phyloP scores from a whole-genome alignment of 2,329 filamentous ascomycete species.

The Phyllosticta citrichinensis region DNA sequence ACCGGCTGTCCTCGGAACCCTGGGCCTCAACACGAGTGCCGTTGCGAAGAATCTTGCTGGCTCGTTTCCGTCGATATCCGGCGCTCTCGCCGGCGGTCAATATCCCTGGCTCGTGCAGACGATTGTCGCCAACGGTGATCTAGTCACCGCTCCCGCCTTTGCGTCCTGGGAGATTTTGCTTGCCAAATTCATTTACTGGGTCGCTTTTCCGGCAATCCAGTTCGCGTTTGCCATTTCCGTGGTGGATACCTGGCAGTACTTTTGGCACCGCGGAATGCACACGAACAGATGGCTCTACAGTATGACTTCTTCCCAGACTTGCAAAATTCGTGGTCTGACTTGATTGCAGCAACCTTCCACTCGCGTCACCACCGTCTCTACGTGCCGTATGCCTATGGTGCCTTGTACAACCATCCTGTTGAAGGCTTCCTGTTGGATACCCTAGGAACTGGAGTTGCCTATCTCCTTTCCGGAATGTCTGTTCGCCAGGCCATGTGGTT shows the following conservation, averaged over 20 bases:
- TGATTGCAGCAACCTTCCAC: constrained; percentile 64
- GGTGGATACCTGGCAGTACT: constrained; percentile 97
- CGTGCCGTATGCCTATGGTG: constrained; percentile 93
- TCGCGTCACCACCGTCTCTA: constrained; percentile 94
- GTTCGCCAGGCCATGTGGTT: constrained; percentile 79
- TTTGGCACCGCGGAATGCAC: constrained; percentile 93
- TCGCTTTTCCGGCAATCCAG: constrained; percentile 65
- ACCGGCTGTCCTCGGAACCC: constrained; percentile 56
- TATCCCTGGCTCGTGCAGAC: constrained; percentile 63
- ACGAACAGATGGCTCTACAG: constrained; percentile 95
- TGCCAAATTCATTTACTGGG: constrained; percentile 72
- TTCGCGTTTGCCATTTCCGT: constrained; percentile 64
- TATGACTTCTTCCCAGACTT: constrained; percentile 38
- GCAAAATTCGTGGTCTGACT: background rate
- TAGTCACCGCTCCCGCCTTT: constrained; percentile 56
- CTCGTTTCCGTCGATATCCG: constrained; percentile 64
- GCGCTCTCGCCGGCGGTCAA: constrained; percentile 65
- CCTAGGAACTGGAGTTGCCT: constrained; percentile 72
- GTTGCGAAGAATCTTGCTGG: constrained; percentile 66
- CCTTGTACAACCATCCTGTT: constrained; percentile 90
- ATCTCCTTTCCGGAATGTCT: constrained; percentile 74
- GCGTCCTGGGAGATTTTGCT: constrained; percentile 69
- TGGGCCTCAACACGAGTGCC: constrained; percentile 67
- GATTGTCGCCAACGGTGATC: constrained; percentile 42
- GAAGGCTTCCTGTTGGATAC: constrained; percentile 94